A percentile compares a stretch with the other conserved stretches of the same genome.
Conservation (phyloP, 441 rosid species). For the Syzygium malaccense region DNA sequence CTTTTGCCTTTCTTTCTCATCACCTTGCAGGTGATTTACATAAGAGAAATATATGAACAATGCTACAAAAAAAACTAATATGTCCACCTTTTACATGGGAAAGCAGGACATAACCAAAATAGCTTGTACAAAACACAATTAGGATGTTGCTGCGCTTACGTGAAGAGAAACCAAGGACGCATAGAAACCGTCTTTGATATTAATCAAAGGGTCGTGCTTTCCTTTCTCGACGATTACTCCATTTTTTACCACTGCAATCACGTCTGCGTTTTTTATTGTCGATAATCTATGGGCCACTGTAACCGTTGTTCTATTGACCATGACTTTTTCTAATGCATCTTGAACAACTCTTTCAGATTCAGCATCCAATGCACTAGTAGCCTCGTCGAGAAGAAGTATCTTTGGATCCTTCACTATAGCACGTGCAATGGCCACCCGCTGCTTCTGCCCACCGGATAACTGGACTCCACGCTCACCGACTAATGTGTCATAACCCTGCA, state of each 20-base stretch:
- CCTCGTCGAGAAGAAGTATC: constrained; percentile 8
- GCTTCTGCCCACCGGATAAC: constrained; percentile 9
- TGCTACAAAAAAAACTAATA: no score
- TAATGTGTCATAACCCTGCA: constrained; percentile 2
- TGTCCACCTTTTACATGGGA: not conserved
- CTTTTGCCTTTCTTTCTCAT: no score
- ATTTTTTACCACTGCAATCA: constrained; percentile 5
- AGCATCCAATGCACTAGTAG: constrained; percentile 2
- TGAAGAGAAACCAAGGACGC: not conserved
- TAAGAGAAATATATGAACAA: no score
- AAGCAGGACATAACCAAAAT: not conserved
- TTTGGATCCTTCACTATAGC: constrained; percentile 10
- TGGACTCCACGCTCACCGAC: constrained; percentile 7
- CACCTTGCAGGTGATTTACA: no score
- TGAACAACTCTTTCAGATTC: constrained; percentile 9
- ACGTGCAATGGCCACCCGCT: constrained; percentile 6
- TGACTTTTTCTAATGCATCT: constrained; percentile 6
- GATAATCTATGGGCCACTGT: constrained; percentile 4
- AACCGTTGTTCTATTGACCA: constrained; percentile 7
- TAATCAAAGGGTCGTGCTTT: not conserved
- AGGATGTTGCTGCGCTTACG: not conserved
- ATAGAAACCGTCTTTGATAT: constrained; percentile 1
- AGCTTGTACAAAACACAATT: not conserved
- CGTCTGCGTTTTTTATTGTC: not conserved
- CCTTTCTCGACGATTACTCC: constrained; percentile 4